A percentile compares a stretch with the other conserved stretches of the same genome.
Conservation (phyloP, 768 basidiomycete genomes). For the Myochromella boudieri region DNA sequence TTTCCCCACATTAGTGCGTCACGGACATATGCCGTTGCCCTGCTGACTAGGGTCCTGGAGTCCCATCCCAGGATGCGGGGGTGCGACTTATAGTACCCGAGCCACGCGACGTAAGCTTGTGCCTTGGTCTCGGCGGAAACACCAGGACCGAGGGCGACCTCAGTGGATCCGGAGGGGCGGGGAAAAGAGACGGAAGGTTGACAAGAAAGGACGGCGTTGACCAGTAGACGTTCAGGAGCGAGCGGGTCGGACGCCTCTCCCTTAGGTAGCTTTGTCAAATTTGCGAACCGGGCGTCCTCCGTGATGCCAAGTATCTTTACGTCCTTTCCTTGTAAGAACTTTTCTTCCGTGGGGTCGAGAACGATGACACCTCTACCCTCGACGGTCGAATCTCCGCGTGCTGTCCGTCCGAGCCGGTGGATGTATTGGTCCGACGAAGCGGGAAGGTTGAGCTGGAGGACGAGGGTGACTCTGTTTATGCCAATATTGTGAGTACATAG, state of each 20-base stretch:
- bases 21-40: conserved; percentile 36
- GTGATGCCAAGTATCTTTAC: conserved; percentile 41
- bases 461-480: conserved; percentile 49
- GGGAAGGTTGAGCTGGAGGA: conserved; percentile 66
- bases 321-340: conserved; percentile 42
- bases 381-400: conserved; percentile 75
- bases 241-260: conserved; percentile 14
- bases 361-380: conserved; percentile 60
- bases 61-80: conserved; percentile 37
- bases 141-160: conserved; percentile 26
- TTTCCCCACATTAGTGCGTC: conserved; percentile 33
- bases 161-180: no score
- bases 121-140: conserved; percentile 42
- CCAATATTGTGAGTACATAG: no score
- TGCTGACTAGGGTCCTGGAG: conserved; percentile 36
- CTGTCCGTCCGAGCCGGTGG: conserved; percentile 77
- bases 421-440: conserved; percentile 75
- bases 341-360: conserved; percentile 48
- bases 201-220: no score
- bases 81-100: conserved; percentile 56
- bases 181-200: no score
- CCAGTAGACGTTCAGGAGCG: conserved; percentile 18
- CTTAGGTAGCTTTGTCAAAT: no score
- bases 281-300: conserved; percentile 25
- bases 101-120: conserved; percentile 52